Evolutionary conservation across 768 basidiomycete species (phyloP), one percentile per base, ranked within the genome.

Genomic region (Dacryopinax primogenitus): DNA sequence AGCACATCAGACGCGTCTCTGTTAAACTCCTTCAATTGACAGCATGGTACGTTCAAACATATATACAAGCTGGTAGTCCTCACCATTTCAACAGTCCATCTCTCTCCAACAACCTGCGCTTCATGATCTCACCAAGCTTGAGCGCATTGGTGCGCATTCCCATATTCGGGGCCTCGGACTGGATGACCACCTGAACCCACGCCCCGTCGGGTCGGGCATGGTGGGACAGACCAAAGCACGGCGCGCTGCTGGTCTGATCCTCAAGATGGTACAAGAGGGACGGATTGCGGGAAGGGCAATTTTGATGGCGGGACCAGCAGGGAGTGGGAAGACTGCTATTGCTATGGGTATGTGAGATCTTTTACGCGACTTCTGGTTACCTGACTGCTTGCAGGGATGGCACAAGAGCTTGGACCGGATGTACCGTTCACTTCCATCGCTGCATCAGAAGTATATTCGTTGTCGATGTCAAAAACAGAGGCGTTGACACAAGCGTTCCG

Each of bases 351-450:
- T 63, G 83, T 79, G 15, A 21, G 61, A 23, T 21, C 34, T 41
- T 28, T 37, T 32, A 6, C 26, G 45, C 37, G 51, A 32, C 62
- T 23, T n/a, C 34, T 30, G n/a, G 11, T 30, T 7, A 62, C 0
- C 15, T 16, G 44, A 33, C n/a, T 44, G 23, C 11, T 23, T 28
- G 33, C 64, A 92, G 94, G 90, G 64, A 96, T 98, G 94, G 92
- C 96, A 4, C 94, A 97, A 75, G 91, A 87, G 1, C 79, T 99
- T 23, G 96, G 96, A 0, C 71, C 87, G 11, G 96, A 97, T 71
- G 95, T 98, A 0, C 96, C 96, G 0, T 99, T 98, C 75, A 97
- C 93, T 6, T 93, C 92, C 85, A 92, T 99, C 71, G 91, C 93
- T 16, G 96, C 87, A 23, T 93, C 91, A 78, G 96, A 99, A 76